These are phyloP conservation scores for Aspergillus aculeatus DNA, from an alignment of 2,329 filamentous ascomycete species.

Conservation along the genomic window DNA sequence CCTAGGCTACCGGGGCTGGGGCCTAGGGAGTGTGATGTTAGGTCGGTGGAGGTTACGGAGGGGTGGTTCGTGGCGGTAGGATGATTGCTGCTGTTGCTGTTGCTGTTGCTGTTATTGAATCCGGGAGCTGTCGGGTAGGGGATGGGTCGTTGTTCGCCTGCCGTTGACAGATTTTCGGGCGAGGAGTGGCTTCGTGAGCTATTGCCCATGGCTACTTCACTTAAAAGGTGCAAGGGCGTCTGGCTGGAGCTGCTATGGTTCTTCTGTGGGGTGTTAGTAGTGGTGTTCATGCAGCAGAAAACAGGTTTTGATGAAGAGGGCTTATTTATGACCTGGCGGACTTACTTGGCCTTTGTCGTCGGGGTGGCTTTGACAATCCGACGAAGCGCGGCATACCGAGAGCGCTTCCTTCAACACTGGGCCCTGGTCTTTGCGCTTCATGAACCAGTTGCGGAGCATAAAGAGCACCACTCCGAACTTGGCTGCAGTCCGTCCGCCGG, in stretches of 20 bases:
- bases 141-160: neutral
- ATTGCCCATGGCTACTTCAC: conserved; percentile 43
- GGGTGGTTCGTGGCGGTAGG: conserved; percentile 6
- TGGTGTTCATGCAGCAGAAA: neutral
- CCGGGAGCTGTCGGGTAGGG: neutral
- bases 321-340: neutral
- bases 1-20: neutral
- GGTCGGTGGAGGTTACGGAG: conserved; percentile 13
- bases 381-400: neutral
- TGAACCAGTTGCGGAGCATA: conserved; percentile 70
- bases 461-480: conserved; percentile 71
- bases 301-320: too few species aligned
- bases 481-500: conserved; percentile 63
- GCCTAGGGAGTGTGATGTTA: conserved; percentile 12
- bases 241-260: conserved; percentile 18
- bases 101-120: conserved; percentile 2
- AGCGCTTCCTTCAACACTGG: conserved; percentile 27
- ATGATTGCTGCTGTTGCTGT: conserved; percentile 10
- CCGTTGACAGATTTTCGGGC: neutral
- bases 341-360: conserved; percentile 10
- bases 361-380: neutral
- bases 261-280: conserved; percentile 8
- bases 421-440: conserved; percentile 46
- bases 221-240: conserved; percentile 39
- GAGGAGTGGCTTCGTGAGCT: conserved; percentile 22